Base-by-base conservation (phyloP, 352 stramenopile species). In the Phytophthora nicotianae region DNA sequence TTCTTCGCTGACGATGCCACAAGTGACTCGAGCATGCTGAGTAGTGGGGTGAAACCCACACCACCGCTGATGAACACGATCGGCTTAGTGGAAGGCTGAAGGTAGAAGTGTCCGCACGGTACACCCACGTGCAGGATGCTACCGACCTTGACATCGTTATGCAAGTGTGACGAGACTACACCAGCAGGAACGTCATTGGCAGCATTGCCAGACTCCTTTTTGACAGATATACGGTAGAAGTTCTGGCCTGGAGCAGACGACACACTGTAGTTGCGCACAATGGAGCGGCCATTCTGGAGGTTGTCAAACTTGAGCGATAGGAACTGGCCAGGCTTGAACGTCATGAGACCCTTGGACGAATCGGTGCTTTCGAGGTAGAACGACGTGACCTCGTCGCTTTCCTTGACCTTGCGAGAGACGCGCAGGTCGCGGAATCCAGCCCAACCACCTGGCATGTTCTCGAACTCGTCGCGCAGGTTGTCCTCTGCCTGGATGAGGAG, bases 401-500 rank as follows among this genome's bases (percentile, higher is more conserved):
- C 77, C 29, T 62, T 55, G 19, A 77, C 74, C 47, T 89, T 91
- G 37, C 65, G 70, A 21, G 54, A 65, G 14, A 91, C 74, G 27
- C 68, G 63, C 33, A 91, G 79, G n/a, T 88, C 67, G 50, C 80
- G 78, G 60, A 75, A 86, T 48, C 78, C 81, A 23, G 65, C 52
- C 82, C 82, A 91, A 1, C 82, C 82, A 29, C 80, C 79, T 5
- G 66, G 50, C 21, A 57, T 50, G 20, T 60, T 17, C 33, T 70
- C 75, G 9, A 74, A 59, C 16, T 57, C 60, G 17, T 71, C 76
- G 24, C 82, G 79, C 7, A 74, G 26, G 5, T 74, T 65, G 29
- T 78, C 70, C 37, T 91, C 82, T 16, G 69, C 71, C 38, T 77
- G 70, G 64, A 91, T 89, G 41, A 86, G 75, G 26, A 91, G 75